Conservation (phyloP, 768 basidiomycete species). For the Mycena albidolilacea region DNA sequence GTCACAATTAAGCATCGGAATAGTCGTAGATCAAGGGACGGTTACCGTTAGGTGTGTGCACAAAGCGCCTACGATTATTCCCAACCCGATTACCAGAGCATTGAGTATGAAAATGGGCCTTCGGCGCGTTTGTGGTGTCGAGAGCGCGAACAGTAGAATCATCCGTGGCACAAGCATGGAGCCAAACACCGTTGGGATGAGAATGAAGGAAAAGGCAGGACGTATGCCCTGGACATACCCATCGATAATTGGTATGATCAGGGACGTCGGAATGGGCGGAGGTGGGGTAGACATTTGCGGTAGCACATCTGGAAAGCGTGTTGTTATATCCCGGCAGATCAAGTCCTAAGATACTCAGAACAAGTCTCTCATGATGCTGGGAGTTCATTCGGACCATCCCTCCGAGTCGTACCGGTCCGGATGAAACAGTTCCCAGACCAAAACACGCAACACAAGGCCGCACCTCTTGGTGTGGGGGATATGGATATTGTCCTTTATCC, state of each 20-base stretch:
- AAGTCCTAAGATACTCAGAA: too few relatives aligned
- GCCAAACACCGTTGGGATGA: constrained; percentile 10
- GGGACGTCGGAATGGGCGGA: neutral
- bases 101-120: constrained; percentile 45
- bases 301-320: too few relatives aligned
- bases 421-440: too few relatives aligned
- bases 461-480: too few relatives aligned
- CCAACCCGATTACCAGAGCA: constrained; percentile 35
- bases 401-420: too few relatives aligned
- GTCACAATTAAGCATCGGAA: too few relatives aligned
- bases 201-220: neutral
- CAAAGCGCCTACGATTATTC: neutral
- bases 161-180: constrained; percentile 44
- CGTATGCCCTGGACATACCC: neutral
- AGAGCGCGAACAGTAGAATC: constrained; percentile 43
- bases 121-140: constrained; percentile 41
- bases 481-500: too few relatives aligned
- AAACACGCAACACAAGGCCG: too few relatives aligned
- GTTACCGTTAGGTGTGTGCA: neutral
- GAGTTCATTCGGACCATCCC: too few relatives aligned
- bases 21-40: too few relatives aligned
- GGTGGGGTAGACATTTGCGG: neutral
- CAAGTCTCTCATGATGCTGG: too few relatives aligned
- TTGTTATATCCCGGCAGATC: too few relatives aligned
- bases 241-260: neutral